Percentiles rank a stretch among this genome's conserved stretches.
phyloP scores from a whole-genome alignment of 73 alveolate genomes.

The Uronychia setigera region DNA sequence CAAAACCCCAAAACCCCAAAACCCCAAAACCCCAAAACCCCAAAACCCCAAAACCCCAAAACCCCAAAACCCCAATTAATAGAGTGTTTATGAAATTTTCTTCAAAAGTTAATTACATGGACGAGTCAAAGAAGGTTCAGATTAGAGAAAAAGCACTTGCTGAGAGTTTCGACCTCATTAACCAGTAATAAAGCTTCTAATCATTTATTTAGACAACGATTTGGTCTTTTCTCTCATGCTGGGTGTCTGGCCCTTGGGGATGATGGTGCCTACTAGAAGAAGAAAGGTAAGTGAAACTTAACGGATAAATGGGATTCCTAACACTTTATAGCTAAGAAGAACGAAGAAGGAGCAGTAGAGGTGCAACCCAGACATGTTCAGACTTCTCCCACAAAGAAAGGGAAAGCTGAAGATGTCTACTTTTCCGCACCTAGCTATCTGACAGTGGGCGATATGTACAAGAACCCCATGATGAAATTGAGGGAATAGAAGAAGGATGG shows the following conservation, averaged over 20 bases:
- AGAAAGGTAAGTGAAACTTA: neutral
- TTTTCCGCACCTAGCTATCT: slow-evolving; percentile 52
- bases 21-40: too few relatives aligned
- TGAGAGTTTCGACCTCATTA: neutral
- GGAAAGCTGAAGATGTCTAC: slow-evolving; percentile 43
- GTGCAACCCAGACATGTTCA: neutral
- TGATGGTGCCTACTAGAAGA: neutral
- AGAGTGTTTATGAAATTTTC: too few relatives aligned
- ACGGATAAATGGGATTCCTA: too few relatives aligned
- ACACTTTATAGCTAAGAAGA: neutral
- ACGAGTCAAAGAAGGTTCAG: neutral
- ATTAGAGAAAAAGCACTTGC: neutral
- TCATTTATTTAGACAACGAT: neutral
- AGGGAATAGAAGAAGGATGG: slow-evolving; percentile 41
- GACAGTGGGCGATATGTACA: slow-evolving; percentile 60
- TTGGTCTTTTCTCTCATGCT: slow-evolving; percentile 19
- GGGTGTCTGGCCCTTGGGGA: slow-evolving; percentile 14
- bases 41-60: too few relatives aligned
- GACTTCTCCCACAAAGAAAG: slow-evolving; percentile 35
- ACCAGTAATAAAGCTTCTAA: neutral
- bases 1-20: too few relatives aligned
- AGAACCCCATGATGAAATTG: slow-evolving; percentile 43
- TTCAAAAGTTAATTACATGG: neutral
- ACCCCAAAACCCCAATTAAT: too few relatives aligned
- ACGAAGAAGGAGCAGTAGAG: neutral